Conservation (phyloP, 495 filamentous ascomycete species). For the Aspergillus ellipticus region DNA sequence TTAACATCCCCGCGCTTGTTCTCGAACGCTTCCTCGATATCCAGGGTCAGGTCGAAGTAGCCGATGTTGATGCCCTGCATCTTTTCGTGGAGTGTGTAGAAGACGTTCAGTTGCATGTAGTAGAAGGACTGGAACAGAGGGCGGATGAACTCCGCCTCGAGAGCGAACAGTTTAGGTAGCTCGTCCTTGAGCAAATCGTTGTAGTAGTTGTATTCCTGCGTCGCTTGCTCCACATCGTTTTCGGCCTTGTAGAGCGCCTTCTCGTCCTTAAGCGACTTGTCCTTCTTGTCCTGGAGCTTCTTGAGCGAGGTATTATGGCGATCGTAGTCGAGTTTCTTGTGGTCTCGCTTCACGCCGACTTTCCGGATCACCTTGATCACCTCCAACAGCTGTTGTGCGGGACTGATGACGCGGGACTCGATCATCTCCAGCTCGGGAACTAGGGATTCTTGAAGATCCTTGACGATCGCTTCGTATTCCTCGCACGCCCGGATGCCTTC, state of each 20-base stretch:
- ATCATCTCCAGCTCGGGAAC: conserved; percentile 97
- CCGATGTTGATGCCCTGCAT: conserved; percentile 97
- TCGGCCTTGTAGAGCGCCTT: conserved; percentile 96
- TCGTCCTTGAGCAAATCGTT: conserved; percentile 96
- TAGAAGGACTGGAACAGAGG: conserved; percentile 99
- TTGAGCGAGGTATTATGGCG: conserved; percentile 76
- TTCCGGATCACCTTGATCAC: conserved; percentile 96
- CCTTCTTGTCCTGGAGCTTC: conserved; percentile 97
- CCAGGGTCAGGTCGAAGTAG: conserved; percentile 89
- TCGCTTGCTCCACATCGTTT: conserved; percentile 84
- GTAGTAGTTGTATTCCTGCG: conserved; percentile 94
- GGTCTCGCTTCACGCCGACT: conserved; percentile 81
- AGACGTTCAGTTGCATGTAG: conserved; percentile 99
- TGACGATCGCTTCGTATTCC: conserved; percentile 90
- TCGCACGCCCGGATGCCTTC: conserved; percentile 94
- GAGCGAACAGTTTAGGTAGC: conserved; percentile 82
- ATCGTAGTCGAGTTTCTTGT: conserved; percentile 97
- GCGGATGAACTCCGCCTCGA: conserved; percentile 96
- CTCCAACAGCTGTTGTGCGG: conserved; percentile 90
- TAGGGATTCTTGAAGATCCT: conserved; percentile 83
- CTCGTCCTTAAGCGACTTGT: conserved; percentile 93
- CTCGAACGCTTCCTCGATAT: conserved; percentile 86
- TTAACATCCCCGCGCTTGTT: conserved; percentile 82
- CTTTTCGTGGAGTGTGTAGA: conserved; percentile 95
- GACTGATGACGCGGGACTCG: conserved; percentile 81